These are phyloP conservation scores for Zopfia rhizophila DNA, from an alignment of 2,329 filamentous ascomycete genomes.

Conservation along the genomic window DNA sequence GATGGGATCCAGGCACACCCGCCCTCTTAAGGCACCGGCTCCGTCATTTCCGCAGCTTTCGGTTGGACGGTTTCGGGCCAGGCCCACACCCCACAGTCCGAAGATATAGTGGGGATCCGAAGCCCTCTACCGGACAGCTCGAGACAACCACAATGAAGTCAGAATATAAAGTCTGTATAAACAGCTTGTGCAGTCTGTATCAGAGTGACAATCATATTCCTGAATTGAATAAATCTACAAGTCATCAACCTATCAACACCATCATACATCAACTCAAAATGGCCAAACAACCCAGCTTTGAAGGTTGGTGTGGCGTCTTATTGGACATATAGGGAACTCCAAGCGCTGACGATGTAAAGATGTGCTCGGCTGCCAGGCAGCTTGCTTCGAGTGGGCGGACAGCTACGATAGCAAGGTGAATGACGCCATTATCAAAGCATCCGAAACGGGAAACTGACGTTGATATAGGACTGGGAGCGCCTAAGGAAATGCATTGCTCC, in stretches of 20 bases:
- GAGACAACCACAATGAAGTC: conserved; percentile 22
- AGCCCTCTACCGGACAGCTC: conserved; percentile 29
- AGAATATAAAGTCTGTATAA: conserved; percentile 33
- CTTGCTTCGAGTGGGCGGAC: conserved; percentile 71
- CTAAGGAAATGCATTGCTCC: conserved; percentile 71
- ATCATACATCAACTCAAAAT: conserved; percentile 27
- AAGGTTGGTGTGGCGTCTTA: conserved; percentile 33
- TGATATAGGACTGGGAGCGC: conserved; percentile 65
- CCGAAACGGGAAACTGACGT: conserved; percentile 10
- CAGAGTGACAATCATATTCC: conserved; percentile 7
- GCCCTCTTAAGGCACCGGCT: conserved; percentile 34
- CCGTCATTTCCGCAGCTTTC: conserved; percentile 30
- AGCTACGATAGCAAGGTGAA: conserved; percentile 70
- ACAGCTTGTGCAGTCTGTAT: conserved; percentile 1
- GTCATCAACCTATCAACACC: conserved; percentile 1
- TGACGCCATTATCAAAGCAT: conserved; percentile 2
- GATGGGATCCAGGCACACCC: conserved; percentile 30
- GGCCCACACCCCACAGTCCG: conserved; percentile 29
- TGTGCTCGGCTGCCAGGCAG: conserved; percentile 61
- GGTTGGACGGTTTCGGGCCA: conserved; percentile 26
- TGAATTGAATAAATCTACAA: conserved; percentile 1
- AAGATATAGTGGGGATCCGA: conserved; percentile 46
- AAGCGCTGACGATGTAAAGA: conserved; percentile 47
- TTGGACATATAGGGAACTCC: not conserved
- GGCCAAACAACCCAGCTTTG: conserved; percentile 47